Evolutionary conservation across 305 asterid species (phyloP).

Genomic region (Plantago lanceolata): DNA sequence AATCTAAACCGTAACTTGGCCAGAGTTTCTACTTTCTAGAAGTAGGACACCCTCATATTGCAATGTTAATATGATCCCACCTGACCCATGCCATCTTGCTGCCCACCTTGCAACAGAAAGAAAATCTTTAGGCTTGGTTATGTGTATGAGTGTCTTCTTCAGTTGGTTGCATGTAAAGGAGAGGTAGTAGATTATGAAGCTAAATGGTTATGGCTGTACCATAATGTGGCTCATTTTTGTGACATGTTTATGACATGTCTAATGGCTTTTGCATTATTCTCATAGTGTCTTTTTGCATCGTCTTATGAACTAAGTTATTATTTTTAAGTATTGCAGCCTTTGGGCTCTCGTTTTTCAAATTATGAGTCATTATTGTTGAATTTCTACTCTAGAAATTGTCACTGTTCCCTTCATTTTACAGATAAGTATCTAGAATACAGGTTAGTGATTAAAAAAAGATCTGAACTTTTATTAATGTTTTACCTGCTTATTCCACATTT

Average conservation of each 20-base stretch:
- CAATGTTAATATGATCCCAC: too few species aligned
- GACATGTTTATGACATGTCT: too few species aligned
- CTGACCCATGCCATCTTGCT: too few species aligned
- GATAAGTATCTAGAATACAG: neutral
- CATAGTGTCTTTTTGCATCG: neutral
- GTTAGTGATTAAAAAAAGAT: neutral
- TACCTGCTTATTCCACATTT: neutral
- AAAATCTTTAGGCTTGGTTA: too few species aligned
- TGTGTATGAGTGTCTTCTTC: neutral
- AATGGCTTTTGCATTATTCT: neutral
- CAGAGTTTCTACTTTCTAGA: neutral
- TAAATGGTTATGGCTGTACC: neutral
- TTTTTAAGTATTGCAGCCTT: neutral
- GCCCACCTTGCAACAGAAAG: too few species aligned
- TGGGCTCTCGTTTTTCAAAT: too few species aligned
- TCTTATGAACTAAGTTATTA: neutral
- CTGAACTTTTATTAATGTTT: neutral
- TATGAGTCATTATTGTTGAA: neutral
- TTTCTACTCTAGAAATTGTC: neutral
- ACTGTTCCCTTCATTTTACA: neutral
- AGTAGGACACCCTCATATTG: neutral
- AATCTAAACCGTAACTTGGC: neutral
- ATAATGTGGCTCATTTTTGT: neutral
- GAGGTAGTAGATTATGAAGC: neutral
- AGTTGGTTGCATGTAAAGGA: neutral